Evolutionary conservation across 306 rosid genomes (phyloP).

Genomic region (Ammopiptanthus mongolicus): DNA sequence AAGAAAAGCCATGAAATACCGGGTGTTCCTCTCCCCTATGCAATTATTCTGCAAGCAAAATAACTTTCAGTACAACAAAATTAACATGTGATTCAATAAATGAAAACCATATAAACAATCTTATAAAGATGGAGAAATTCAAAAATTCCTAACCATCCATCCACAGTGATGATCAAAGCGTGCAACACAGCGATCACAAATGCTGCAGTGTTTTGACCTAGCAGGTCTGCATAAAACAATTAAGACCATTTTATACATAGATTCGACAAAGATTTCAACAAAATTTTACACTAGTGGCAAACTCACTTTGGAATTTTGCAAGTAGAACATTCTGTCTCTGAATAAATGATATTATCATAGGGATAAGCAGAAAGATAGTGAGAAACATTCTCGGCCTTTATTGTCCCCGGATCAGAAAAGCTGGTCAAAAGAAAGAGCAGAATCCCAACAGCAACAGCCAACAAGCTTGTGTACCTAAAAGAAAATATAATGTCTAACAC

Average conservation of each 20-base stretch:
- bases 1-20: slow-evolving; percentile 85
- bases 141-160: slow-evolving; percentile 71
- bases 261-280: neutral
- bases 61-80: slow-evolving; percentile 19
- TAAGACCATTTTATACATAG: neutral
- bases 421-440: slow-evolving; percentile 87
- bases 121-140: neutral
- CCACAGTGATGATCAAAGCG: slow-evolving; percentile 98
- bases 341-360: slow-evolving; percentile 69
- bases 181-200: slow-evolving; percentile 87
- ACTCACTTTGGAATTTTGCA: slow-evolving; percentile 92
- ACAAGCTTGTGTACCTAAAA: slow-evolving; percentile 75
- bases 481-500: slow-evolving; percentile 22
- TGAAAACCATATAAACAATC: neutral
- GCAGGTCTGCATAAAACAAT: slow-evolving; percentile 74
- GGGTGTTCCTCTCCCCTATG: slow-evolving; percentile 88
- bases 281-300: neutral
- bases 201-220: slow-evolving; percentile 96
- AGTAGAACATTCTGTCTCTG: slow-evolving; percentile 82
- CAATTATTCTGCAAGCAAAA: slow-evolving; percentile 78
- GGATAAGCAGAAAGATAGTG: slow-evolving; percentile 78
- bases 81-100: neutral
- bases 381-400: slow-evolving; percentile 70
- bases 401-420: slow-evolving; percentile 85
- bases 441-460: slow-evolving; percentile 69